These are phyloP conservation scores for Metarhizium humberi DNA, from an alignment of 2,329 filamentous ascomycete genomes.

Conservation along the genomic window DNA sequence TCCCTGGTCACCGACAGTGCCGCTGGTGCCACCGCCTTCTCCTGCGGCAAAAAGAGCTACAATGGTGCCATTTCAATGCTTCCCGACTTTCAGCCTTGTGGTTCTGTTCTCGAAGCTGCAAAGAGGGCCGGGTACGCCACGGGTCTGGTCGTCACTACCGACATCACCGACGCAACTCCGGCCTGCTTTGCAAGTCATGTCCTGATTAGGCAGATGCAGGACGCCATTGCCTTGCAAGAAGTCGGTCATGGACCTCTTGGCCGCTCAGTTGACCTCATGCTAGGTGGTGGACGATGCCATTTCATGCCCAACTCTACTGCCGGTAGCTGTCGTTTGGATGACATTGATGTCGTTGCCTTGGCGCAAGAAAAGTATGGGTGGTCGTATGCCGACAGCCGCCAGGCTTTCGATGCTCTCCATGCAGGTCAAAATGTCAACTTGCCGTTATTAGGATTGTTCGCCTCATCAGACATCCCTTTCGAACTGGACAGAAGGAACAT, in stretches of 20 bases:
- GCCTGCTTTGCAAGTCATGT: slow-evolving; percentile 92
- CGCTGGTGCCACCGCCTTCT: slow-evolving; percentile 94
- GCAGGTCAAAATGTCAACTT: slow-evolving; percentile 60
- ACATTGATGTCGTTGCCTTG: slow-evolving; percentile 62
- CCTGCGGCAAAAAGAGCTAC: slow-evolving; percentile 87
- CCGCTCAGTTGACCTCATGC: slow-evolving; percentile 79
- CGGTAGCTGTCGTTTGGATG: slow-evolving; percentile 75
- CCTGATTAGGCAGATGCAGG: slow-evolving; percentile 68
- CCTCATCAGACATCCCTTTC: slow-evolving; percentile 74
- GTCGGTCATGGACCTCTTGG: slow-evolving; percentile 81
- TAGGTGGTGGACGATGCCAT: slow-evolving; percentile 88
- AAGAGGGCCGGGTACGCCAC: slow-evolving; percentile 88
- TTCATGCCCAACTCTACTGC: slow-evolving; percentile 76
- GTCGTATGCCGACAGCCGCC: slow-evolving; percentile 63
- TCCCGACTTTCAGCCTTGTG: slow-evolving; percentile 78
- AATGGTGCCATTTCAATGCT: slow-evolving; percentile 91
- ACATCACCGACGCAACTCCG: slow-evolving; percentile 91
- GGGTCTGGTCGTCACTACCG: slow-evolving; percentile 87
- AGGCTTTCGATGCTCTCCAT: slow-evolving; percentile 66
- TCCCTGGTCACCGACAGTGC: slow-evolving; percentile 91
- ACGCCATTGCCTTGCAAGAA: slow-evolving; percentile 87
- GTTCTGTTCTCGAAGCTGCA: slow-evolving; percentile 86
- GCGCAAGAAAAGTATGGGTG: slow-evolving; percentile 71
- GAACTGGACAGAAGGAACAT: slow-evolving; percentile 82
- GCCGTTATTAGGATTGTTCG: slow-evolving; percentile 80